Evolutionary conservation across 148 eudicot genomes (phyloP), one percentile per base, ranked within the genome.

Genomic region (Suaeda aralocaspica): DNA sequence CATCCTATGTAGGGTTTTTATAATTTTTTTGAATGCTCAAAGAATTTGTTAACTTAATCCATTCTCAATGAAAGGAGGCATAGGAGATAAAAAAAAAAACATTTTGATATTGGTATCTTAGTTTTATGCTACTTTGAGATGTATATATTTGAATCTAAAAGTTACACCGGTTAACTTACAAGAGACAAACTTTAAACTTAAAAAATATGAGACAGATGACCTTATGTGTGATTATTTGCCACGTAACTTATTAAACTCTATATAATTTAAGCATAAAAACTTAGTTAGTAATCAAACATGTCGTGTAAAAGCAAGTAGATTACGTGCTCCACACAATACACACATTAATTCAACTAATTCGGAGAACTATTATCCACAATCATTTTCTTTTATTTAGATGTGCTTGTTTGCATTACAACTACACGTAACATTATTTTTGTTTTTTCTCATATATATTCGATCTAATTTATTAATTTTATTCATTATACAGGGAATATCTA

Each of bases 401-500:
- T 71, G 67, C 46, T 66, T 70, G 39, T 70, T 51, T 45, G n/a
- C 34, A 65, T 45, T 46, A 42, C 9, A n/a, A 12, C 10, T 19
- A 33, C 12, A 6, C 2, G 5, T 25, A 39, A 24, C 10, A 13
- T 29, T 48, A n/a, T 3, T 19, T 9, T 19, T 41, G 14, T 1
- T 39, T 25, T 12, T 14, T 15, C 15, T 9, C 2, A 0, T 13
- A 4, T 8, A 16, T 3, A 41, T 55, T 55, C 28, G 1, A 41
- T 25, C 50, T 67, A 46, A 67, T 6, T 6, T 62, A 19, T 36
- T 49, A 0, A 6, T 6, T 41, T 21, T 24, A 9, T 3, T 31
- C 12, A 31, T 66, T 80, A 5, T 15, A 22, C 84, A 95, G 99
- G 99, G 99, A 53, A 95, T 95, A 75, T 95, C 99, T 5, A 95